These are phyloP conservation scores for Symbiodinium natans DNA, from an alignment of 73 alveolate genomes.

Conservation along the genomic window DNA sequence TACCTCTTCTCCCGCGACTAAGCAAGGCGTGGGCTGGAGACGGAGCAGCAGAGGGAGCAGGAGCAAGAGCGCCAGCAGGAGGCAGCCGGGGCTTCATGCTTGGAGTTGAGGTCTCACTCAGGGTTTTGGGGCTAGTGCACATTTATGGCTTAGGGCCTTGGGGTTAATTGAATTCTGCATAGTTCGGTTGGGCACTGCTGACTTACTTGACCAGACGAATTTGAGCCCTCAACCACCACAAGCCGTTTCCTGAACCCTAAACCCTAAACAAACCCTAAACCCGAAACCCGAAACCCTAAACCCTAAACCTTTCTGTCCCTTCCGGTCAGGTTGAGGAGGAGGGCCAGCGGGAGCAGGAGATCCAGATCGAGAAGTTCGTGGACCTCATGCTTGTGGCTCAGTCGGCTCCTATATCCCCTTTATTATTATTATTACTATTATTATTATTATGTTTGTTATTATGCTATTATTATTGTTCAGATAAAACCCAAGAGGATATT, in stretches of 20 bases:
- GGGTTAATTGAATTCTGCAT: too few species aligned
- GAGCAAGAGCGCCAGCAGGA: slow-evolving; percentile 88
- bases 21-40: slow-evolving; percentile 90
- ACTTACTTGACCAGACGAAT: too few species aligned
- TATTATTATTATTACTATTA: too few species aligned
- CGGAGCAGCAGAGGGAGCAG: slow-evolving; percentile 89
- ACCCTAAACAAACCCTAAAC: not conserved
- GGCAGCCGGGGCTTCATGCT: not conserved
- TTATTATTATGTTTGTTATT: too few species aligned
- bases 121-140: not conserved
- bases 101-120: not conserved
- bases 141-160: not conserved
- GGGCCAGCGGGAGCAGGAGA: slow-evolving; percentile 88
- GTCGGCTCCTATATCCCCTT: not conserved
- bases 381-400: slow-evolving; percentile 37
- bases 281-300: too few species aligned
- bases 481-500: too few species aligned
- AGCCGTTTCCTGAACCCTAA: not conserved
- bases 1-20: too few species aligned
- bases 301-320: too few species aligned
- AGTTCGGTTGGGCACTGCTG: too few species aligned
- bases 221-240: not conserved
- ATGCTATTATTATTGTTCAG: too few species aligned
- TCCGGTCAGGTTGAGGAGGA: slow-evolving; percentile 90
- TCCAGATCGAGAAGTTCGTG: slow-evolving; percentile 86